phyloP scores from a whole-genome alignment of 2,329 filamentous ascomycete genomes.

The Sporothrix globosa region DNA sequence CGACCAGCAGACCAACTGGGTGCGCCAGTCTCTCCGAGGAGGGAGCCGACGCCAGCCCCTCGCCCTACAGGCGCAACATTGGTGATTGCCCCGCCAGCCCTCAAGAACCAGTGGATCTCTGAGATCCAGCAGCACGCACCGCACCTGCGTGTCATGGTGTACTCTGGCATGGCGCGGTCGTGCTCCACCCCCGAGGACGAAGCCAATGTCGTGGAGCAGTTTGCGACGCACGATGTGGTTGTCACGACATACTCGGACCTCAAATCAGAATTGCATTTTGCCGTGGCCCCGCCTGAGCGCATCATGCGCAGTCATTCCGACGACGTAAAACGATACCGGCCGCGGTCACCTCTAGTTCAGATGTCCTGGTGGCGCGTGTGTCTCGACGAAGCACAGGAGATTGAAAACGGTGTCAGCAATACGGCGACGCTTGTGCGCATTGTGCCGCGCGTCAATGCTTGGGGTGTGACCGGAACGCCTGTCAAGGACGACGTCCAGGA shows the following conservation, averaged over 20 bases:
- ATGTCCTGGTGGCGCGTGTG: constrained; percentile 87
- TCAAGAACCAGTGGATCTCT: constrained; percentile 64
- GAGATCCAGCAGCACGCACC: constrained; percentile 65
- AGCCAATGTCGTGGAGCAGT: constrained; percentile 47
- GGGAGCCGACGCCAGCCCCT: constrained; percentile 54
- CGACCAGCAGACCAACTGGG: constrained; percentile 41
- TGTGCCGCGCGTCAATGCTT: constrained; percentile 83
- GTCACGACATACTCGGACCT: constrained; percentile 71
- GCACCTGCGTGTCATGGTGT: constrained; percentile 58
- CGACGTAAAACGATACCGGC: constrained; percentile 62
- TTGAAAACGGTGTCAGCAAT: constrained; percentile 83
- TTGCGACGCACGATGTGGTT: constrained; percentile 61
- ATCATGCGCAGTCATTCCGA: constrained; percentile 58
- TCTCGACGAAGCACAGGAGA: constrained; percentile 83
- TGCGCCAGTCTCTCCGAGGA: neutral
- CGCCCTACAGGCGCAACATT: constrained; percentile 59
- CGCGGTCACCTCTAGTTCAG: constrained; percentile 75
- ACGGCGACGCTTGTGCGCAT: constrained; percentile 78
- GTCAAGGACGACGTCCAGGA: constrained; percentile 68
- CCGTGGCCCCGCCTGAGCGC: constrained; percentile 70
- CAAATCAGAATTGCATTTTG: constrained; percentile 78
- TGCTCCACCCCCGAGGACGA: constrained; percentile 48
- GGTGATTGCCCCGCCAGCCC: constrained; percentile 62
- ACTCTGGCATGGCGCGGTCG: constrained; percentile 51
- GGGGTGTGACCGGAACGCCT: constrained; percentile 91